Evolutionary conservation across 2,329 filamentous ascomycete genomes (phyloP).

Genomic region (Colletotrichum sp.): DNA sequence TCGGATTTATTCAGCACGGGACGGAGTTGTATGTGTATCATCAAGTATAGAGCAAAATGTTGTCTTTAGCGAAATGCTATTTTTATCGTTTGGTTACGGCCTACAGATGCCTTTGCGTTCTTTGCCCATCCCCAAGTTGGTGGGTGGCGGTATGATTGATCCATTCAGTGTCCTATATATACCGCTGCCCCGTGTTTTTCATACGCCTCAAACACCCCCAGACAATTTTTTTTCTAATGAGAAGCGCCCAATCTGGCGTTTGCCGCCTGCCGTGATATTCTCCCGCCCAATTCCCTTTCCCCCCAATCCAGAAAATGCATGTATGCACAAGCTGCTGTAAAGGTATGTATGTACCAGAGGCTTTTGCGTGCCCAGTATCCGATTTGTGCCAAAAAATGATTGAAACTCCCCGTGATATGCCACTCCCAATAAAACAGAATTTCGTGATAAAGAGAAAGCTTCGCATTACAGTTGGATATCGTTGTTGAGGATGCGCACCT

Average conservation of each 20-base stretch:
- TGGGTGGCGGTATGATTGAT: neutral
- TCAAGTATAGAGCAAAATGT: neutral
- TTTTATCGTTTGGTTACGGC: neutral
- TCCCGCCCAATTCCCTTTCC: neutral
- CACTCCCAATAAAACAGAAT: neutral
- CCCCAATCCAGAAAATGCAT: neutral
- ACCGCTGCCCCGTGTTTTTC: neutral
- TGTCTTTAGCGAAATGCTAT: neutral
- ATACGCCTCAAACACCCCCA: neutral
- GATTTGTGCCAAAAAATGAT: neutral
- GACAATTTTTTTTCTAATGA: neutral
- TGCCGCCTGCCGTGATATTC: neutral
- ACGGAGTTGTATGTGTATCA: slow-evolving; percentile 6
- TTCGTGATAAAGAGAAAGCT: neutral
- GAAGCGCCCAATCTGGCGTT: neutral
- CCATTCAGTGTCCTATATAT: neutral
- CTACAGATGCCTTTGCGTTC: neutral
- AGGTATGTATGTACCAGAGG: neutral
- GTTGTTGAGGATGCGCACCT: slow-evolving; percentile 87
- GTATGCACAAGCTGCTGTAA: neutral
- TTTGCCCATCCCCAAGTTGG: neutral
- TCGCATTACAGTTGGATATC: slow-evolving; percentile 74
- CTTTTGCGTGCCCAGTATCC: neutral
- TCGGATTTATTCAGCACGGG: neutral
- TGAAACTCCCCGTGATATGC: neutral